A percentile compares a stretch with the other conserved stretches of the same genome.
Evolutionary conservation across 2,329 filamentous ascomycete species (phyloP).

Genomic region (Lachnellula occidentalis): DNA sequence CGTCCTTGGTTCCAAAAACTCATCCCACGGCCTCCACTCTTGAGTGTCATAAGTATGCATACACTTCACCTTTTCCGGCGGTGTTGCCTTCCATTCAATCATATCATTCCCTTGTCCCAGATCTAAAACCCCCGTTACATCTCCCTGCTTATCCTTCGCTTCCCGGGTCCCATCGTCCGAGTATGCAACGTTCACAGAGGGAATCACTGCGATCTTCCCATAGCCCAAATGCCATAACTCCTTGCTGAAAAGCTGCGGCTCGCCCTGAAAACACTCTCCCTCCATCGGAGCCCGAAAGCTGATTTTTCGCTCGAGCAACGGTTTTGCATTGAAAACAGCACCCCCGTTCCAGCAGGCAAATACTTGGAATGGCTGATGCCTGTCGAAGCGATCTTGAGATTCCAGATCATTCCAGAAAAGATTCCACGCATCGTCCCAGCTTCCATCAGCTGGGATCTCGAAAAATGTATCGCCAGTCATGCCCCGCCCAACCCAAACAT

Average conservation of each 20-base stretch:
- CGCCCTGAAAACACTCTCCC: conserved; percentile 47
- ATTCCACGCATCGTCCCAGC: conserved; percentile 44
- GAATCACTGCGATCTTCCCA: conserved; percentile 50
- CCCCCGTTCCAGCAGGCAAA: conserved; percentile 59
- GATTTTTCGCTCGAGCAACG: conserved; percentile 40
- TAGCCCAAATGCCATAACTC: conserved; percentile 48
- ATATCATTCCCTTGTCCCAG: not conserved
- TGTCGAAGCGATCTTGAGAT: conserved; percentile 31
- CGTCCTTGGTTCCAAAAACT: not conserved
- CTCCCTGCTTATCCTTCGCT: conserved; percentile 48
- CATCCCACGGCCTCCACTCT: conserved; percentile 11
- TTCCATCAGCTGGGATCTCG: conserved; percentile 43
- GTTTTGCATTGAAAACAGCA: conserved; percentile 41
- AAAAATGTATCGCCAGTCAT: conserved; percentile 52
- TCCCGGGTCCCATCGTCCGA: conserved; percentile 38
- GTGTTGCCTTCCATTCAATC: conserved; percentile 11
- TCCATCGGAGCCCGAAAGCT: conserved; percentile 38
- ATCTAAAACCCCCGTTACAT: conserved; percentile 29
- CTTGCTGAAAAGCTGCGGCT: conserved; percentile 52
- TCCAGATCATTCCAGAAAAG: conserved; percentile 47
- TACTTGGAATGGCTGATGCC: conserved; percentile 49
- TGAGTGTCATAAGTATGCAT: conserved; percentile 9
- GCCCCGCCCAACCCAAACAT: conserved; percentile 49
- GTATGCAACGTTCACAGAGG: conserved; percentile 51
- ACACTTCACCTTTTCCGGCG: conserved; percentile 16